Conservation (phyloP, 2,329 filamentous ascomycete species). For the Fusarium sp. region DNA sequence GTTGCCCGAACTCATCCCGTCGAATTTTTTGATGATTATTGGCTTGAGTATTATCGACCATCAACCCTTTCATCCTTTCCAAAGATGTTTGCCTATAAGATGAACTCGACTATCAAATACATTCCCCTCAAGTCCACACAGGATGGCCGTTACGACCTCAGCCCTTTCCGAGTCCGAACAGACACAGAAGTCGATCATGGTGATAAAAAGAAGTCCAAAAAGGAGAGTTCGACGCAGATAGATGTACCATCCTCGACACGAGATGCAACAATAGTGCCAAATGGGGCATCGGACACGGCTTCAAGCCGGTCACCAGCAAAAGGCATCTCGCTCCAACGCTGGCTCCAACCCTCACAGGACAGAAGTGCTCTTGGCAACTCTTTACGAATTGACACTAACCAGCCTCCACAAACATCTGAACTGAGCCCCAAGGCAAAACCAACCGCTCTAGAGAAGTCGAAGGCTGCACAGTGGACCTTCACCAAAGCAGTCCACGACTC, state of each 20-base stretch:
- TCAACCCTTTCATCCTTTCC: conserved; percentile 85
- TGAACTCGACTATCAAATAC: conserved; percentile 89
- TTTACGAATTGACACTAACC: conserved; percentile 27
- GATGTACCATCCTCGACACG: conserved; percentile 60
- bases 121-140: conserved; percentile 78
- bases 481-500: conserved; percentile 86
- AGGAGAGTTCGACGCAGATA: conserved; percentile 72
- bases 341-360: conserved; percentile 63
- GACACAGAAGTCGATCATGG: conserved; percentile 66
- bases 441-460: conserved; percentile 76
- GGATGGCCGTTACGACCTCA: conserved; percentile 81
- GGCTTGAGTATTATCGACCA: conserved; percentile 96
- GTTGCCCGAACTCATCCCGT: conserved; percentile 56
- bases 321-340: conserved; percentile 67
- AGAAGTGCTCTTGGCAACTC: conserved; percentile 42
- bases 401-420: conserved; percentile 32
- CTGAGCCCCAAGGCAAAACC: conserved; percentile 58
- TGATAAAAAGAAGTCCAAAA: conserved; percentile 70
- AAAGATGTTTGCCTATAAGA: conserved; percentile 91
- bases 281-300: conserved; percentile 52
- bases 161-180: conserved; percentile 84
- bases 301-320: conserved; percentile 52
- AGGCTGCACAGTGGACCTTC: conserved; percentile 87
- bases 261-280: conserved; percentile 44
- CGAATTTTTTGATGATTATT: conserved; percentile 87